Evolutionary conservation across 176 grass and related monocot species (phyloP), one percentile per base, ranked within the genome.

Genomic region (Themeda triandra): DNA sequence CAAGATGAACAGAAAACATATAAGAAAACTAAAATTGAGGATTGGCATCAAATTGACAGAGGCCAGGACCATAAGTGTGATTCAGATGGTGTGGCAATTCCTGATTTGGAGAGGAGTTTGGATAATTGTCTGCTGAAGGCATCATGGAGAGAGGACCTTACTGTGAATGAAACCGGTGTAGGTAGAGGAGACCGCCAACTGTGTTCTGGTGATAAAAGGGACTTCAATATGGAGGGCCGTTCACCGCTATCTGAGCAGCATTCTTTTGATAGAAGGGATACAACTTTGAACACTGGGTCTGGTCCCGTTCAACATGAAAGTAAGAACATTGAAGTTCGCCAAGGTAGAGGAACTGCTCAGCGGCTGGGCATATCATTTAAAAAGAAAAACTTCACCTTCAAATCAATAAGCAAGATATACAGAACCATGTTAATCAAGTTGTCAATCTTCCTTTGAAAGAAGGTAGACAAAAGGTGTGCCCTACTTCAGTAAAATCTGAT

Each of bases 11-110:
- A 35, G 28, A 92, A 84, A 88, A 51, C 82, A 81, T 87, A 19
- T 65, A 97, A 90, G 85, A 97, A 88, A 65, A 83, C 42, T 28
- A 97, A 88, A 85, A 88, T 67, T 62, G 82, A 90, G 77, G 66
- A 85, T 59, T 71, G 51, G 10, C 75, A 90, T 81, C 45, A 82
- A 65, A 39, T 80, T 86, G 75, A 41, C 45, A 88, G 86, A 79
- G 87, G 86, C 82, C 58, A 76, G 77, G 73, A 84, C 32, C 53
- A 65, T 8, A 68, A 79, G 27, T 81, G 29, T 21, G 84, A 89
- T 56, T 63, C 82, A 63, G 33, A 14, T 76, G 65, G 63, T 51
- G 80, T 76, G 33, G 13, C 35, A 49, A 27, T 69, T 91, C 62
- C 51, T 77, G 89, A 87, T n/a, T n/a, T n/a, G n/a, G n/a, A n/a